Base-by-base conservation (phyloP, 192 early-diverging fungal species). In the Coemansia umbellata region DNA sequence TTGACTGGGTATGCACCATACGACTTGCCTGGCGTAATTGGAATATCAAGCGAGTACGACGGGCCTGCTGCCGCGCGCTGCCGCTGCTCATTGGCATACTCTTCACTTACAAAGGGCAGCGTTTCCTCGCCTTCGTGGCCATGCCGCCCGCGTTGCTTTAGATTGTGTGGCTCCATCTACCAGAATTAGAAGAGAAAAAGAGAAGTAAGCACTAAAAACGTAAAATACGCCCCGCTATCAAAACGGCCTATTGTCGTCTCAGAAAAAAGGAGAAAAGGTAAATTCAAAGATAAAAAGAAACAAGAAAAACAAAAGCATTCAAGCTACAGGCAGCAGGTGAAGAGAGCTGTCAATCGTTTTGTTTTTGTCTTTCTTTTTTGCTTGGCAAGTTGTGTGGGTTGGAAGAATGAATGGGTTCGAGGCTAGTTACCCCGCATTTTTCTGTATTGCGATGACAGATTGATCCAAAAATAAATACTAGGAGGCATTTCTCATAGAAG, bases 61-160 rank as follows among this genome's bases (percentile, higher is more conserved):
- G 33, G 17, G 19, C 43, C n/a, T 11, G 28, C 37, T 3, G 23
- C 41, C 21, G 42, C 40, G n/a, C 48, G 48, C 35, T 41, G 15
- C 26, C 17, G 22, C 21, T 37, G 19, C 17, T 60, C 52, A 19
- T 55, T 36, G 27, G 15, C 19, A 27, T 40, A 55, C 5, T 57
- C 52, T 47, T 74, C 50, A n/a, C 44, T 37, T 26, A 53, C 33
- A 32, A 60, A 26, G 11, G 61, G 53, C 42, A 57, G 33, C n/a
- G 50, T 40, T 4, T 50, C 53, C 7, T 36, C 42, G 8, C 50
- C 56, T 33, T 28, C 42, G 43, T 50, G 15, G 26, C 39, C 50
- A 24, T 50, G 55, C 15, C 61, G 72, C 9, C 57, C 72, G 5
- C 72, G 72, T 58, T 63, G 60, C 37, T 75, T 75, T 13, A 75